phyloP scores from a whole-genome alignment of 345 rosid genomes.

The Euphorbia peplus region DNA sequence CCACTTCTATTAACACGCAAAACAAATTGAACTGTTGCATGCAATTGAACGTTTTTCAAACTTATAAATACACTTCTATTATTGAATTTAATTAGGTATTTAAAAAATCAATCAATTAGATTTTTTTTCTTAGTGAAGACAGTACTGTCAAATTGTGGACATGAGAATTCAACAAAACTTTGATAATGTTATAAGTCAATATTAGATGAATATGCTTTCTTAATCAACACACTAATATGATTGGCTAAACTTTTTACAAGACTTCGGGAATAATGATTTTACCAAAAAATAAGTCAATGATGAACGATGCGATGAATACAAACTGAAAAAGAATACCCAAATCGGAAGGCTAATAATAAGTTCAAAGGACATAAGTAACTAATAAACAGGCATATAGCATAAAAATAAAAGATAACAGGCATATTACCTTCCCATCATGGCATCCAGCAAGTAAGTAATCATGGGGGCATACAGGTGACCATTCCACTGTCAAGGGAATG shows the following conservation, averaged over 20 bases:
- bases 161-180: not conserved
- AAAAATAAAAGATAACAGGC: slow-evolving; percentile 8
- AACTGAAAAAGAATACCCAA: not conserved
- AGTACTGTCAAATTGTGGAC: not conserved
- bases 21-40: too few relatives aligned
- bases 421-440: slow-evolving; percentile 84
- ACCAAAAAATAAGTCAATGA: not conserved
- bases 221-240: not conserved
- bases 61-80: too few relatives aligned
- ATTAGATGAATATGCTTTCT: not conserved
- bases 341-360: too few relatives aligned
- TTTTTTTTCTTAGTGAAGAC: not conserved
- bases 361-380: not conserved
- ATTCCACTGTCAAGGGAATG: slow-evolving; percentile 82
- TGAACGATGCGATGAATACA: not conserved
- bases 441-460: slow-evolving; percentile 89
- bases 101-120: not conserved
- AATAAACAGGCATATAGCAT: not conserved
- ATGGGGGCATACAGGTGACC: slow-evolving; percentile 63
- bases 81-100: not conserved
- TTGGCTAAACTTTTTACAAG: not conserved
- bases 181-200: not conserved
- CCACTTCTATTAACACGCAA: not conserved
- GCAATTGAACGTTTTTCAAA: too few relatives aligned
- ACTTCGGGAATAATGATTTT: not conserved